Percentiles rank a stretch among this genome's conserved stretches.
phyloP scores from a whole-genome alignment of 805 yeast species.

The Saccharomycodes ludwigii region DNA sequence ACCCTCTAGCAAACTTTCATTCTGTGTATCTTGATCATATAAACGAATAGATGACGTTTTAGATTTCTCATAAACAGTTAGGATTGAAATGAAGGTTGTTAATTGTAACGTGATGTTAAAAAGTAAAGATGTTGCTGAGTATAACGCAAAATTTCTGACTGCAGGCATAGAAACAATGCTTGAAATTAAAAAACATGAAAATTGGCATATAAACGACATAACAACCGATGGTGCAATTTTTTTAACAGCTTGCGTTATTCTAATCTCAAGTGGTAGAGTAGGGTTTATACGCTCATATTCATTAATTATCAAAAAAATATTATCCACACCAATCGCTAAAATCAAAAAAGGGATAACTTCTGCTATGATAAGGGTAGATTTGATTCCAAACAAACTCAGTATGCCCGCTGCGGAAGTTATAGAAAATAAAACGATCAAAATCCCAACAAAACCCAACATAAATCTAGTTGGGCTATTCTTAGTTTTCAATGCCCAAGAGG shows the following conservation, averaged over 20 bases:
- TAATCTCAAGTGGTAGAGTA: conserved; percentile 37
- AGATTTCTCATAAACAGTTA: conserved; percentile 28
- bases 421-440: conserved; percentile 66
- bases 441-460: conserved; percentile 73
- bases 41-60: conserved; percentile 4
- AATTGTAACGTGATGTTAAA: conserved; percentile 68
- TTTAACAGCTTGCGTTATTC: conserved; percentile 53
- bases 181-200: conserved; percentile 69
- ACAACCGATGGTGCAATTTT: conserved; percentile 81
- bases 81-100: conserved; percentile 65
- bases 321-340: conserved; percentile 93
- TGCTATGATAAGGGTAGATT: conserved; percentile 84
- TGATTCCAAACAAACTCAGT: conserved; percentile 62
- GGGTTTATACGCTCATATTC: conserved; percentile 50
- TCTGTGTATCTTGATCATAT: conserved; percentile 1
- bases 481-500: conserved; percentile 54
- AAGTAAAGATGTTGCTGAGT: conserved; percentile 76
- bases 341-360: conserved; percentile 93
- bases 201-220: conserved; percentile 64
- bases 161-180: conserved; percentile 89
- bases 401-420: conserved; percentile 76
- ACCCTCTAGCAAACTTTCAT: background rate
- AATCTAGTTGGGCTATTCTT: conserved; percentile 40
- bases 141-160: conserved; percentile 82
- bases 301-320: conserved; percentile 75